A percentile compares a stretch with the other conserved stretches of the same genome.
phyloP scores from a whole-genome alignment of 768 basidiomycete species.

The Leccinum sublutescens region DNA sequence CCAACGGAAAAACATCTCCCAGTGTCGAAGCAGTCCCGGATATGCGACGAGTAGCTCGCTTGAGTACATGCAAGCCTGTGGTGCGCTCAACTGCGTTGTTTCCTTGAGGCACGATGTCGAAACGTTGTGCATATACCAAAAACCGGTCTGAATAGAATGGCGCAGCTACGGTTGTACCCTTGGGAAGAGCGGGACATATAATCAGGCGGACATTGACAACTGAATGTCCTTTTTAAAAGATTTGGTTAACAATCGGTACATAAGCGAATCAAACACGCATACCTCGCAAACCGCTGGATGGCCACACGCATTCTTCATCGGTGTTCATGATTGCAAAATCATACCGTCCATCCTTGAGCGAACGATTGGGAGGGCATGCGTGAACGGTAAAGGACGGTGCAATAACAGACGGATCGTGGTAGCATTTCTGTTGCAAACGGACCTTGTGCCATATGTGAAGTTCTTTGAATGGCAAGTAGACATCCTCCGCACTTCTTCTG shows the following conservation, averaged over 20 bases:
- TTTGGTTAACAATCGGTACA: not conserved
- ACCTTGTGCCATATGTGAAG: not conserved
- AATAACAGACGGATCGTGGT: not conserved
- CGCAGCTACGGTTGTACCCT: too few species aligned
- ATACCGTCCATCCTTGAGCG: not conserved
- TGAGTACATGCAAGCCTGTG: slow-evolving; percentile 6
- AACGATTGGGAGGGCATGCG: not conserved
- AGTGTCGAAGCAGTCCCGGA: not conserved
- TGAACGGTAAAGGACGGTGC: not conserved
- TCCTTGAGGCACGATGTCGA: not conserved
- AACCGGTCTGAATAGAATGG: not conserved
- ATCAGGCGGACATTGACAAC: not conserved
- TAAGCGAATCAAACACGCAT: not conserved
- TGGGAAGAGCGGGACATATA: not conserved
- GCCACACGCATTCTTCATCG: not conserved
- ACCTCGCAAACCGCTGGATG: not conserved
- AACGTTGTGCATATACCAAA: not conserved
- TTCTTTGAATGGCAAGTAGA: not conserved
- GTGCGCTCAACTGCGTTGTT: not conserved
- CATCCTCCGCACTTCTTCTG: not conserved
- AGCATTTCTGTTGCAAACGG: not conserved
- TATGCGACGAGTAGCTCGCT: not conserved
- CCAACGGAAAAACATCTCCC: slow-evolving; percentile 7
- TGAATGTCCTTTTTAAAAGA: not conserved
- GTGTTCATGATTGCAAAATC: not conserved